Conservation (phyloP, 1,284 basidiomycete species). For the Bondarzewia mesenterica region DNA sequence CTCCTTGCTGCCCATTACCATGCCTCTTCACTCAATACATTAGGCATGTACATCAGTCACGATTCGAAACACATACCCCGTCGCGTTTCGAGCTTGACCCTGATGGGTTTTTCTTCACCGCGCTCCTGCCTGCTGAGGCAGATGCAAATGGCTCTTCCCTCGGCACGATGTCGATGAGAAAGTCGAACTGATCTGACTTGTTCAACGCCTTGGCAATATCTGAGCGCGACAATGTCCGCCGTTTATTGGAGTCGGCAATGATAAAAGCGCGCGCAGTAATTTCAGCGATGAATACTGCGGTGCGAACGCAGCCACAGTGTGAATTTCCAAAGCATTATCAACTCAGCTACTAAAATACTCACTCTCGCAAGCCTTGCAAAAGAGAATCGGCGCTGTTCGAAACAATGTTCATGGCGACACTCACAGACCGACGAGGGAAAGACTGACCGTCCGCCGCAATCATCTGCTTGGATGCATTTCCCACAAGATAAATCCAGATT, state of each 20-base stretch:
- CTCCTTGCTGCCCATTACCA: constrained; percentile 7
- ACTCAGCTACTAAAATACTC: neutral
- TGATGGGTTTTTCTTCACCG: constrained; percentile 19
- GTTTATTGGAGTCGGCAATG: constrained; percentile 87
- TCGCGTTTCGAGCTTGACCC: constrained; percentile 7
- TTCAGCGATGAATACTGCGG: constrained; percentile 86
- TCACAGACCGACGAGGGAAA: neutral
- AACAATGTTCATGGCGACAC: neutral
- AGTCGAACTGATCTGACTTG: constrained; percentile 90
- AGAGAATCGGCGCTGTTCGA: constrained; percentile 75
- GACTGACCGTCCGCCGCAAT: constrained; percentile 83
- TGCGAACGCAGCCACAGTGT: neutral
- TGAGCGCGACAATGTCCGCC: constrained; percentile 82
- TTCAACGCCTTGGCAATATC: constrained; percentile 87
- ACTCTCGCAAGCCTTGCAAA: constrained; percentile 97
- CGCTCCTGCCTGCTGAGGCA: constrained; percentile 11
- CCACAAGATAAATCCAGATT: too few species aligned
- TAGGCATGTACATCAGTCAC: neutral
- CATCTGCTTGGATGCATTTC: constrained; percentile 62
- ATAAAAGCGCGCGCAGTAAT: constrained; percentile 92
- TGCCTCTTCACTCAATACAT: neutral
- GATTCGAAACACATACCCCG: constrained; percentile 2
- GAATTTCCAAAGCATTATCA: too few species aligned
- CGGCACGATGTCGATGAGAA: constrained; percentile 87
- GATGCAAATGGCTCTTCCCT: constrained; percentile 53